phyloP scores from a whole-genome alignment of 225 moss, liverwort and hornwort genomes.

The Pleurozium schreberi region DNA sequence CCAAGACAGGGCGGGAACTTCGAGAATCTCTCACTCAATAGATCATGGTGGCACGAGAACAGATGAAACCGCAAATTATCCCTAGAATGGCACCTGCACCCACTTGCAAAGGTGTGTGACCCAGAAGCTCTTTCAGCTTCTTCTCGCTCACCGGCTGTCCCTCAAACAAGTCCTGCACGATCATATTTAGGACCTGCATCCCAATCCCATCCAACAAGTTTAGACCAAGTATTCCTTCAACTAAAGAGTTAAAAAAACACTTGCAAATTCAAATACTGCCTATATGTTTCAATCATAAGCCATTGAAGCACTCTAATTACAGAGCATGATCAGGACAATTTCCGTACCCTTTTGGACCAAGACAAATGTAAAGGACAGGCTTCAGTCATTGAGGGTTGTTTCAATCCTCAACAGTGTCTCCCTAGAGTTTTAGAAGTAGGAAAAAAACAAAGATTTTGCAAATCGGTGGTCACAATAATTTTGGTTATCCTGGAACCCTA shows the following conservation, averaged over 20 bases:
- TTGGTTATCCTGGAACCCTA: not conserved
- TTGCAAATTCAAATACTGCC: not conserved
- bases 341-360: not conserved
- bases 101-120: slow-evolving; percentile 95
- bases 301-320: not conserved
- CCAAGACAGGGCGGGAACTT: not conserved
- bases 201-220: not conserved
- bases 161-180: slow-evolving; percentile 90
- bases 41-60: slow-evolving; percentile 44
- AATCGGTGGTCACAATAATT: not conserved
- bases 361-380: not conserved
- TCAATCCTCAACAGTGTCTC: not conserved
- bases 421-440: not conserved
- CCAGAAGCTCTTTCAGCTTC: slow-evolving; percentile 90
- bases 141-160: slow-evolving; percentile 85
- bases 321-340: not conserved
- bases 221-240: not conserved
- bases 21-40: not conserved
- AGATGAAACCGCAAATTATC: slow-evolving; percentile 63
- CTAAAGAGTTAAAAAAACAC: not conserved
- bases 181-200: slow-evolving; percentile 88
- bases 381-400: not conserved
- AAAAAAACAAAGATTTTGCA: not conserved
- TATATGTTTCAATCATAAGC: not conserved
- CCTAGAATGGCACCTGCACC: slow-evolving; percentile 77